phyloP scores from a whole-genome alignment of 2,329 filamentous ascomycete genomes.

The Aureobasidium lini region DNA sequence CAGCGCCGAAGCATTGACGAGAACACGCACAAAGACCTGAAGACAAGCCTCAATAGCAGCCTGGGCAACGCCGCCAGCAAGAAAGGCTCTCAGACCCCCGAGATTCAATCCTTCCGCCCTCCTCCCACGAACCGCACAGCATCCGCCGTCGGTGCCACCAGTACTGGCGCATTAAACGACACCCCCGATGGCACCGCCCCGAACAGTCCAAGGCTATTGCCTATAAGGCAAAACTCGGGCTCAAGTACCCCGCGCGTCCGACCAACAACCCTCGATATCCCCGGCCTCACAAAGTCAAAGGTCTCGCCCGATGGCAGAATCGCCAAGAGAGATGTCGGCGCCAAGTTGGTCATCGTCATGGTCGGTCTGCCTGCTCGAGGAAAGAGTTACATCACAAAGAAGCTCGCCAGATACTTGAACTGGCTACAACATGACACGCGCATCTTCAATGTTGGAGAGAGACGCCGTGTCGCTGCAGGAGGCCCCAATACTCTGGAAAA shows the following conservation, averaged over 20 bases:
- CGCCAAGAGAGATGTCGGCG: conserved; percentile 84
- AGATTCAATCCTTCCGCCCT: conserved; percentile 3
- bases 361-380: conserved; percentile 90
- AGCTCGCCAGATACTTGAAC: conserved; percentile 86
- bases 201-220: conserved; percentile 52
- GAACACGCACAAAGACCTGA: conserved; percentile 12
- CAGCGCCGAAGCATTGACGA: conserved; percentile 12
- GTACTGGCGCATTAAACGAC: conserved; percentile 47
- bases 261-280: conserved; percentile 93
- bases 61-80: background rate
- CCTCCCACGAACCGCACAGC: conserved; percentile 5
- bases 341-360: conserved; percentile 97
- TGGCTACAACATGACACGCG: conserved; percentile 95
- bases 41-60: conserved; percentile 12
- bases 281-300: conserved; percentile 88
- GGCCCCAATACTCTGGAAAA: conserved; percentile 35
- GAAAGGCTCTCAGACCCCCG: background rate
- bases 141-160: background rate
- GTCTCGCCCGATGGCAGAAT: conserved; percentile 95
- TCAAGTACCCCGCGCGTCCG: conserved; percentile 72
- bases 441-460: conserved; percentile 96
- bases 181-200: conserved; percentile 57
- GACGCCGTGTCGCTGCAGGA: conserved; percentile 70
- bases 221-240: conserved; percentile 66
- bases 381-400: conserved; percentile 99